Conservation (phyloP, 1,284 basidiomycete genomes). For the Bondarzewia mesenterica region DNA sequence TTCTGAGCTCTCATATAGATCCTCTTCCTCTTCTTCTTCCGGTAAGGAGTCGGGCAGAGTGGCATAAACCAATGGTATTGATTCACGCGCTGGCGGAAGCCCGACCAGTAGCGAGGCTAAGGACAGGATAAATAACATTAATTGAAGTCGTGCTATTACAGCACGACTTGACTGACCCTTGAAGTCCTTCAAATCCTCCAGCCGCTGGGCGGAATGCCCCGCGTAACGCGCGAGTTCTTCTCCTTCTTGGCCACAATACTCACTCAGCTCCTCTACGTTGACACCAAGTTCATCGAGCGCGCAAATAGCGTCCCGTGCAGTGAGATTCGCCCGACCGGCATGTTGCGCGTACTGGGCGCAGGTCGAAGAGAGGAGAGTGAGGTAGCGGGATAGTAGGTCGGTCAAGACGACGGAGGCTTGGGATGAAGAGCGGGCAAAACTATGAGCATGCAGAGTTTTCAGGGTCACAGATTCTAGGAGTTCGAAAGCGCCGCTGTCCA, state of each 20-base stretch:
- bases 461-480: constrained; percentile 59
- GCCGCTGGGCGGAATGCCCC: constrained; percentile 46
- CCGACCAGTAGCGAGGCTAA: constrained; percentile 57
- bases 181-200: constrained; percentile 64
- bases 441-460: constrained; percentile 65
- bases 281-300: constrained; percentile 69
- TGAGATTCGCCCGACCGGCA: constrained; percentile 50
- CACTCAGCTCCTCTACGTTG: constrained; percentile 55
- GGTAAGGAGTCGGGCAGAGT: constrained; percentile 25
- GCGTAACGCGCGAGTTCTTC: constrained; percentile 60
- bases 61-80: constrained; percentile 46
- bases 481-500: constrained; percentile 22
- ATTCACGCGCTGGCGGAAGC: constrained; percentile 41
- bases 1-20: constrained; percentile 22
- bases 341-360: constrained; percentile 67
- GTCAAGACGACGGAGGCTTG: constrained; percentile 62
- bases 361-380: constrained; percentile 51
- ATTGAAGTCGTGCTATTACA: constrained; percentile 11
- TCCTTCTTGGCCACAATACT: constrained; percentile 55
- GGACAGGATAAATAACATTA: constrained; percentile 15
- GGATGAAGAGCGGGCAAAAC: constrained; percentile 63
- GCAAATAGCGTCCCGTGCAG: constrained; percentile 47
- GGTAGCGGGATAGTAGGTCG: constrained; percentile 64
- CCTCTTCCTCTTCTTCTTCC: constrained; percentile 21
- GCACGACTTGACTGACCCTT: constrained; percentile 42